Evolutionary conservation across 2,329 filamentous ascomycete genomes (phyloP).

Genomic region (Lasiodiplodia sp.): DNA sequence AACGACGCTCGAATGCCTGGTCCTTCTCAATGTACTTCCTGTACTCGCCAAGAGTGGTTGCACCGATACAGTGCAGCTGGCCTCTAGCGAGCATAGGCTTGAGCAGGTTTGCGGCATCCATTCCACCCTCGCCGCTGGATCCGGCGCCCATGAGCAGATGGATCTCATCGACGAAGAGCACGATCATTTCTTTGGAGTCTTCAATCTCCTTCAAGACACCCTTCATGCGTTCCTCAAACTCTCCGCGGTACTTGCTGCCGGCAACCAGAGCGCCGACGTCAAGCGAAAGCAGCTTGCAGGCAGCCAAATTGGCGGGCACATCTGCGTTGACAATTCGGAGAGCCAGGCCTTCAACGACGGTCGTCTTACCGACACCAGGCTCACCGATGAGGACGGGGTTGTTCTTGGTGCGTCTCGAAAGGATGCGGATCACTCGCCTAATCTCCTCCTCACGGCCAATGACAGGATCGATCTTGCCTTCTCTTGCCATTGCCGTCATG

Average conservation of each 20-base stretch:
- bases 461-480: constrained; percentile 97
- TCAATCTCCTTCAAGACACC: constrained; percentile 96
- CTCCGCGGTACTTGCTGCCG: constrained; percentile 97
- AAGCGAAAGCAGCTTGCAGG: constrained; percentile 91
- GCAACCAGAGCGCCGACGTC: constrained; percentile 95
- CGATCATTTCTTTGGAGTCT: constrained; percentile 93
- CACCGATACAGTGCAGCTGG: constrained; percentile 96
- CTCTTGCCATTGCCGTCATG: constrained; percentile 94
- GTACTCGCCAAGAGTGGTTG: constrained; percentile 93
- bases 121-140: constrained; percentile 91
- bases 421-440: constrained; percentile 85
- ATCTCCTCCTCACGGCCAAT: constrained; percentile 98
- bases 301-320: constrained; percentile 92
- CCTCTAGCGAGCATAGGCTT: constrained; percentile 98
- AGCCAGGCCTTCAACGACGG: constrained; percentile 93
- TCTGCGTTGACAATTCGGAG: constrained; percentile 96
- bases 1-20: constrained; percentile 95
- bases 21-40: constrained; percentile 99
- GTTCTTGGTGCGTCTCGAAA: constrained; percentile 95
- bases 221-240: constrained; percentile 99
- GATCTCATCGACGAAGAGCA: constrained; percentile 98
- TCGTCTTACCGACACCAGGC: constrained; percentile 98
- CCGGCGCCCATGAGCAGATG: constrained; percentile 98
- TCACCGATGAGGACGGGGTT: constrained; percentile 98
- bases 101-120: constrained; percentile 97